Conservation (phyloP, 768 basidiomycete genomes). For the Hortiboletus campestris region DNA sequence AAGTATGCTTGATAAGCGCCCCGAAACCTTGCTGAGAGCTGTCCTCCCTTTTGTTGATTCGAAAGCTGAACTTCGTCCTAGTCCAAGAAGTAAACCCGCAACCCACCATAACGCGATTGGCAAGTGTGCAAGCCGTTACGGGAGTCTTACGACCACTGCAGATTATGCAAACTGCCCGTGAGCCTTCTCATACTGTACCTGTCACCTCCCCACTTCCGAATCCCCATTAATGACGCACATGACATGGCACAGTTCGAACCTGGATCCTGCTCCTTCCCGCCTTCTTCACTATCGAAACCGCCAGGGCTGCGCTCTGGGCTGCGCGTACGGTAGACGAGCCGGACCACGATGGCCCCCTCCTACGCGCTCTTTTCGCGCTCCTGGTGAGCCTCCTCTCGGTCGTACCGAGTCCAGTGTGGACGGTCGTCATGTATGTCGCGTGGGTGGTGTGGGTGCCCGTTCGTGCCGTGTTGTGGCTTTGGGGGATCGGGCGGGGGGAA, state of each 20-base stretch:
- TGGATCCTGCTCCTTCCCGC: conserved; percentile 6
- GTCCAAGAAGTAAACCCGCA: not conserved
- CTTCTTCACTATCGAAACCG: conserved; percentile 13
- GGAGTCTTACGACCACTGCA: not conserved
- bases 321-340: not conserved
- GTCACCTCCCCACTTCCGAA: not conserved
- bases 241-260: conserved; percentile 2
- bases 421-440: not conserved
- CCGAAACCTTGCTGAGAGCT: not conserved
- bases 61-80: not conserved
- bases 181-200: not conserved
- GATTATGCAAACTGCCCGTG: not conserved
- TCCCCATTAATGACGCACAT: not conserved
- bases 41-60: not conserved
- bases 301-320: conserved; percentile 1
- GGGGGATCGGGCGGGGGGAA: conserved; percentile 15
- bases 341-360: not conserved
- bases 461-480: conserved; percentile 12
- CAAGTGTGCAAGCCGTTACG: not conserved
- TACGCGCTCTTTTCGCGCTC: not conserved
- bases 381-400: not conserved
- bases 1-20: not conserved
- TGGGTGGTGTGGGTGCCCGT: not conserved
- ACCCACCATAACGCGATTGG: not conserved
- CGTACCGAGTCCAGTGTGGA: conserved; percentile 1